Conservation (phyloP, 768 basidiomycete genomes). For the Suillus tomentosus region DNA sequence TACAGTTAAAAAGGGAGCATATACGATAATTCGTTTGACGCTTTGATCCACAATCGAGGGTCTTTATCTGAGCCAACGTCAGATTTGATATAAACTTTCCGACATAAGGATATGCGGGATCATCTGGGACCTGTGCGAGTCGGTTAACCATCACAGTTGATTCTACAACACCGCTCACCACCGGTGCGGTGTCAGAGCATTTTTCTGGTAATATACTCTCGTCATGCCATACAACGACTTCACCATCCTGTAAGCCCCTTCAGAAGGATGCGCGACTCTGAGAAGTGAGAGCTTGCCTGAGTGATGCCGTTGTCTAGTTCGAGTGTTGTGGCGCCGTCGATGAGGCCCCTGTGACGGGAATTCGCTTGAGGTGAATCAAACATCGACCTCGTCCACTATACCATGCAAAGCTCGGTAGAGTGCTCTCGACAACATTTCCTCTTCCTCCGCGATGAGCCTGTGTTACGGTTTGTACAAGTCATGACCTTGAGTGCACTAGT, state of each 20-base stretch:
- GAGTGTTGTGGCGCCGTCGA: constrained; percentile 74
- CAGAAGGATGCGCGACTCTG: constrained; percentile 11
- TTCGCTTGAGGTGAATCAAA: constrained; percentile 11
- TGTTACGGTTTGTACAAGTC: constrained; percentile 12
- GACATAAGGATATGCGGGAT: constrained; percentile 73
- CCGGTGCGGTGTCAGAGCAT: constrained; percentile 69
- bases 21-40: constrained; percentile 61
- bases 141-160: constrained; percentile 5
- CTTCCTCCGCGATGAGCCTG: constrained; percentile 79
- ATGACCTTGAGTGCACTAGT: background rate
- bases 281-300: constrained; percentile 42
- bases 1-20: constrained; percentile 20
- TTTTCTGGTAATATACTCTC: constrained; percentile 62
- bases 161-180: constrained; percentile 39
- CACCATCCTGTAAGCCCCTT: constrained; percentile 56
- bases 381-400: constrained; percentile 31
- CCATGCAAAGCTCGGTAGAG: constrained; percentile 77
- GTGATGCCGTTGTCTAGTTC: constrained; percentile 82
- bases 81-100: constrained; percentile 76
- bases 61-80: constrained; percentile 77
- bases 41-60: constrained; percentile 77
- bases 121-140: constrained; percentile 46
- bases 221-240: constrained; percentile 82
- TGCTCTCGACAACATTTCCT: constrained; percentile 74
- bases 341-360: constrained; percentile 55